phyloP scores from a whole-genome alignment of 1,139 yeast genomes.

The Protomyces gravidus region DNA sequence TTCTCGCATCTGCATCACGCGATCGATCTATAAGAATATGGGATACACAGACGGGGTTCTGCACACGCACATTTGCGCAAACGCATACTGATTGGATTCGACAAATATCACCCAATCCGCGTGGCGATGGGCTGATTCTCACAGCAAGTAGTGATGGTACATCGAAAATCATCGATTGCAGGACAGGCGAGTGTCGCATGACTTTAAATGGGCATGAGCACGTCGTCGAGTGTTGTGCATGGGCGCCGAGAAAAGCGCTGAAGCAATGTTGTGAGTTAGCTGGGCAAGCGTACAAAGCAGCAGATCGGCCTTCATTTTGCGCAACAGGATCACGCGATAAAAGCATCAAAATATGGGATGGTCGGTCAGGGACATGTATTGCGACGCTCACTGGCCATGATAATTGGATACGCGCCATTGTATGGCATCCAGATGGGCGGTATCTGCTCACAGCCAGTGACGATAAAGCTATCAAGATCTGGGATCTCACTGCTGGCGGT shows the following conservation, averaged over 20 bases:
- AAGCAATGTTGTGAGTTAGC: slow-evolving; percentile 49
- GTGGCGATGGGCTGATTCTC: slow-evolving; percentile 37
- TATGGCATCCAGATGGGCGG: slow-evolving; percentile 71
- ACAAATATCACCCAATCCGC: slow-evolving; percentile 49
- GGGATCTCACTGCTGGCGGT: slow-evolving; percentile 65
- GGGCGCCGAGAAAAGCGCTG: slow-evolving; percentile 58
- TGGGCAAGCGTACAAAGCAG: slow-evolving; percentile 3
- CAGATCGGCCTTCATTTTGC: slow-evolving; percentile 41
- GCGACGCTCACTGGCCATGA: slow-evolving; percentile 65
- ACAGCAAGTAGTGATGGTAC: slow-evolving; percentile 83
- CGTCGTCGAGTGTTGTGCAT: slow-evolving; percentile 70
- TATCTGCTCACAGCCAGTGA: slow-evolving; percentile 71
- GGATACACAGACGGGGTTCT: slow-evolving; percentile 70
- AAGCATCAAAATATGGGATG: slow-evolving; percentile 67
- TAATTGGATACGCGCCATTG: slow-evolving; percentile 76
- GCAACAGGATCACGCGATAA: slow-evolving; percentile 82
- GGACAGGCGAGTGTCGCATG: slow-evolving; percentile 64
- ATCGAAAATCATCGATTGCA: slow-evolving; percentile 59
- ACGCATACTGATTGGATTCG: slow-evolving; percentile 93
- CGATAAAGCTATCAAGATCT: slow-evolving; percentile 68
- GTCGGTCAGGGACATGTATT: slow-evolving; percentile 62
- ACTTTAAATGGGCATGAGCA: slow-evolving; percentile 66
- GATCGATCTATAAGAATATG: slow-evolving; percentile 71
- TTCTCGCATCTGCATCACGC: slow-evolving; percentile 68
- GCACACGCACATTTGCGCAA: slow-evolving; percentile 54